Base-by-base conservation (phyloP, 2,329 filamentous ascomycete species). In the Exophiala lecanii-corni region DNA sequence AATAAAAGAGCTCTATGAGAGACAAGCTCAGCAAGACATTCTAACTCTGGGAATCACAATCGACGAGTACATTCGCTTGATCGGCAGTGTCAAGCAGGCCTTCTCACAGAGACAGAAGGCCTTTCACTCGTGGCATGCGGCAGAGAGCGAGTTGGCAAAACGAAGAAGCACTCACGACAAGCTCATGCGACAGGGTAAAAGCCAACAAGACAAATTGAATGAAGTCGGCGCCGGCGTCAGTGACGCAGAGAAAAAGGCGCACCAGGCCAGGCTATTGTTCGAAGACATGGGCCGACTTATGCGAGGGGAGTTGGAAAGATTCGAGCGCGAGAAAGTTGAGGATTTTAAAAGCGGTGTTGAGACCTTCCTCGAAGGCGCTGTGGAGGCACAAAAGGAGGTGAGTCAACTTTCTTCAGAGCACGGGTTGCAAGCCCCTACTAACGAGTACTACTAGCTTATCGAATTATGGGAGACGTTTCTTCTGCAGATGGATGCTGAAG, bases 401-500 rank as follows among this genome's bases (percentile, higher is more conserved):
- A 65, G 78, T 66, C 31, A 16, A n/a, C n/a, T n/a, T n/a, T n/a
- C n/a, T n/a, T n/a, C n/a, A n/a, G n/a, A n/a, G n/a, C n/a, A n/a
- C n/a, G n/a, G n/a, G n/a, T n/a, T n/a, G n/a, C n/a, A n/a, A n/a
- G n/a, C n/a, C n/a, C n/a, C n/a, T n/a, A n/a, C n/a, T n/a, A n/a
- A n/a, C n/a, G n/a, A n/a, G n/a, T 80, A 74, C 66, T 79, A 52
- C 81, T 82, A 82, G 78, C 69, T 82, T 50, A 82, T 82, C 59
- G 92, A 98, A 67, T 83, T 97, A 50, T 98, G 92, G 92, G 92
- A 98, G 69, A 97, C 92, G 0, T 98, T 95, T 71, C 74, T 98
- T 39, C 83, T 97, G 76, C 92, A 96, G 63, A 74, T 98, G 32
- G 92, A 98, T 62, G 86, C 88, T 6, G 91, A 97, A 47, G 88